phyloP scores from a whole-genome alignment of 2,329 filamentous ascomycete species.

The Pseudogymnoascus sp. region DNA sequence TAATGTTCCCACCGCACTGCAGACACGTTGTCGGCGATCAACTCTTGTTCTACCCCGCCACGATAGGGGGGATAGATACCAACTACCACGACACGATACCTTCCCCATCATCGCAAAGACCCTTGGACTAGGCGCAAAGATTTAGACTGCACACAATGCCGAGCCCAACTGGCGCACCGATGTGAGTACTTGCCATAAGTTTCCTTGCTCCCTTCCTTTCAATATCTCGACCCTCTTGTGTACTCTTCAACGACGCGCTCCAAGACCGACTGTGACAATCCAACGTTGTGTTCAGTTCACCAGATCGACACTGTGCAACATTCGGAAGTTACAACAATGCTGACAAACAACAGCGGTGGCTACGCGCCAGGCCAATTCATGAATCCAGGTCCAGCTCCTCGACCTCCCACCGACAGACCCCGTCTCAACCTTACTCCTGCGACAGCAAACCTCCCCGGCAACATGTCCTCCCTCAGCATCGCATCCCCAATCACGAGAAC shows the following conservation, averaged over 20 bases:
- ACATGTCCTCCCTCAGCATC: slow-evolving; percentile 71
- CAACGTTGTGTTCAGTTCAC: not conserved
- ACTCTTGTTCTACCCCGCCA: slow-evolving; percentile 5
- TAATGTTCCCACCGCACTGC: not conserved
- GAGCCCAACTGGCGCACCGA: slow-evolving; percentile 3
- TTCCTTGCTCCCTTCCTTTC: not conserved
- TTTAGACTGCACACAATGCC: not conserved
- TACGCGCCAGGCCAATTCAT: slow-evolving; percentile 69
- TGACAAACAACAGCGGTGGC: slow-evolving; percentile 12
- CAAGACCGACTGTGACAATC: not conserved
- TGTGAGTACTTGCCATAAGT: not conserved
- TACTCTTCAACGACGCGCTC: not conserved
- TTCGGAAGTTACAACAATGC: not conserved
- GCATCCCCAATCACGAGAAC: slow-evolving; percentile 60
- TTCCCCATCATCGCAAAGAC: slow-evolving; percentile 1
- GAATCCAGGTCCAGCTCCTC: slow-evolving; percentile 92
- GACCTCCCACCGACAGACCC: slow-evolving; percentile 76
- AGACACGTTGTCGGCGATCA: slow-evolving; percentile 9
- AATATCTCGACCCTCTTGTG: not conserved
- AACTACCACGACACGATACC: not conserved
- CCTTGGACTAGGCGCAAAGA: not conserved
- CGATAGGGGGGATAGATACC: slow-evolving; percentile 9
- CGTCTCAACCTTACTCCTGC: slow-evolving; percentile 73
- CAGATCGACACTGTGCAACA: slow-evolving; percentile 1
- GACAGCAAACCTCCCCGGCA: slow-evolving; percentile 62